phyloP scores from a whole-genome alignment of 345 rosid species.

The Isatis tinctoria region DNA sequence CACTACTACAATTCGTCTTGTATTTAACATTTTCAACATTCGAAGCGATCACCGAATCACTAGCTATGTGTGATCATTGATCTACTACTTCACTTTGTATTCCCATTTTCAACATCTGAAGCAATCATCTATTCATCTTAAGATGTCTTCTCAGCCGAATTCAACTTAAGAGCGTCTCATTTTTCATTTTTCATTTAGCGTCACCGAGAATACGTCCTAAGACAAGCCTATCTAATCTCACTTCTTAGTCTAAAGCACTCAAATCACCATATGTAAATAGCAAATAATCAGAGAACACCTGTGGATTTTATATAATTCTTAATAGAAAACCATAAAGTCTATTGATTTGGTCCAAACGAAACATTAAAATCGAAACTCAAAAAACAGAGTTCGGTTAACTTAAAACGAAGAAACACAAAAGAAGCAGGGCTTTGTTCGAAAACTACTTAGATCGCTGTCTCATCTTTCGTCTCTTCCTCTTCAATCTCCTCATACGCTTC shows the following conservation, averaged over 20 bases:
- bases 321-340: neutral
- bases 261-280: neutral
- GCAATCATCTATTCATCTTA: neutral
- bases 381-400: neutral
- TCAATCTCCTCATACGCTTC: slow-evolving; percentile 98
- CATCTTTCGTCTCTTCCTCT: slow-evolving; percentile 99
- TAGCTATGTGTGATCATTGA: too few species aligned
- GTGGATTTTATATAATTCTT: neutral
- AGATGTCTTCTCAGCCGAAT: neutral
- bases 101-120: neutral
- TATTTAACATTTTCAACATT: neutral
- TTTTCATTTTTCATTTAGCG: too few species aligned
- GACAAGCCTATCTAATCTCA: too few species aligned
- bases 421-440: neutral
- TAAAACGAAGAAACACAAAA: neutral
- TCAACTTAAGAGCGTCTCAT: neutral
- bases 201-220: too few species aligned
- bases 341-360: slow-evolving; percentile 1
- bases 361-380: slow-evolving; percentile 4
- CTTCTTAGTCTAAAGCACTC: too few species aligned
- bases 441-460: slow-evolving; percentile 95
- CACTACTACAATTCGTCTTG: neutral
- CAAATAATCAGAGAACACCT: neutral
- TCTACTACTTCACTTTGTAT: neutral
- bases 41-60: too few species aligned